Percentiles rank a stretch among this genome's conserved stretches.
phyloP scores from a whole-genome alignment of 345 rosid genomes.

The Eucalyptus curtisii region DNA sequence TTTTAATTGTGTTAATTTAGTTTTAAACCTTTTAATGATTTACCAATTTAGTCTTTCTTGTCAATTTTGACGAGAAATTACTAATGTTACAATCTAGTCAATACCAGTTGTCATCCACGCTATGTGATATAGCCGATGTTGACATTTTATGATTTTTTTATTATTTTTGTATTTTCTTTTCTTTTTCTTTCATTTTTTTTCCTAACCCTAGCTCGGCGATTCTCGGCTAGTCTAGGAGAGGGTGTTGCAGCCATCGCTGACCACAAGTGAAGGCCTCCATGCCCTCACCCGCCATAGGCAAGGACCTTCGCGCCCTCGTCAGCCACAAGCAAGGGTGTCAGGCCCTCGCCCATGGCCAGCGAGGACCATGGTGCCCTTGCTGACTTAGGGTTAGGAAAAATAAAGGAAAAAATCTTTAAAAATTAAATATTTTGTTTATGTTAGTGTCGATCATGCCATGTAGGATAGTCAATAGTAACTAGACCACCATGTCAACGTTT shows the following conservation, averaged over 20 bases:
- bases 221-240: rapidly evolving
- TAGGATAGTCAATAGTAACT: rapidly evolving
- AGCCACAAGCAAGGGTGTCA: neutral
- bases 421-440: no score
- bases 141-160: no score
- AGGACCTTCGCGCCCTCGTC: rapidly evolving
- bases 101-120: rapidly evolving
- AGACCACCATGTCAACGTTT: neutral
- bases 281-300: no score
- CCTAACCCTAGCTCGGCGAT: rapidly evolving
- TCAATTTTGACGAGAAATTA: neutral
- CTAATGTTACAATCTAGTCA: no score
- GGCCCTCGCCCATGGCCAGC: neutral
- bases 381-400: neutral
- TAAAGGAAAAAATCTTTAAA: no score
- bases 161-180: no score
- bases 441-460: rapidly evolving
- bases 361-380: neutral
- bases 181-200: no score
- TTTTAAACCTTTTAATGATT: no score
- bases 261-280: no score
- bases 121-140: rapidly evolving
- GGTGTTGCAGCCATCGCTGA: rapidly evolving
- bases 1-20: no score
- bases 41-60: neutral